A percentile compares a stretch with the other conserved stretches of the same genome.
phyloP scores from a whole-genome alignment of 2,329 filamentous ascomycete species.

The Erysiphe neolycopersici region DNA sequence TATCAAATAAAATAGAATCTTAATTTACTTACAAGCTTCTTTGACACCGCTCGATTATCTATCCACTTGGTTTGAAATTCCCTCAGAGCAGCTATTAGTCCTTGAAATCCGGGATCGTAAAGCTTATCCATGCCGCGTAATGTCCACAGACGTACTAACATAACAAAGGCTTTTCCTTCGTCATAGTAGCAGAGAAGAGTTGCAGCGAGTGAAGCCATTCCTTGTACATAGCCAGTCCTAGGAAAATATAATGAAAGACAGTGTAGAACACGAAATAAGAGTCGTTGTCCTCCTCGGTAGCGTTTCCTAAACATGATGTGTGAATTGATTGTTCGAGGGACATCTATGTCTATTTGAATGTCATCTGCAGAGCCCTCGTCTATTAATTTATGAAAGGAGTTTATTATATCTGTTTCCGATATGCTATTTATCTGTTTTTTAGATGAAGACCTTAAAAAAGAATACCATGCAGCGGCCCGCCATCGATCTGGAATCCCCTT shows the following conservation, averaged over 20 bases:
- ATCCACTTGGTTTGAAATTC: conserved; percentile 78
- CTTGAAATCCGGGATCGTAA: conserved; percentile 61
- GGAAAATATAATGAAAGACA: conserved; percentile 77
- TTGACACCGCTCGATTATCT: conserved; percentile 45
- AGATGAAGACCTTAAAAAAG: conserved; percentile 60
- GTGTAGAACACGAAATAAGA: conserved; percentile 81
- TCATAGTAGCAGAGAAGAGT: conserved; percentile 93
- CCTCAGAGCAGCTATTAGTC: conserved; percentile 59
- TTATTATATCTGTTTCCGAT: conserved; percentile 44
- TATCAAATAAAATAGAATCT: not conserved
- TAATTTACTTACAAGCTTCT: conserved; percentile 41
- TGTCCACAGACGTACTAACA: conserved; percentile 88
- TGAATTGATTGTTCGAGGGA: conserved; percentile 76
- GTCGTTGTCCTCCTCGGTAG: conserved; percentile 73
- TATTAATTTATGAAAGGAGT: conserved; percentile 46
- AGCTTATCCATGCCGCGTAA: conserved; percentile 63
- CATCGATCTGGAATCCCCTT: conserved; percentile 94
- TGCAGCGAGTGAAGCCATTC: conserved; percentile 82
- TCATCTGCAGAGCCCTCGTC: conserved; percentile 60
- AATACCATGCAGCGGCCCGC: conserved; percentile 83
- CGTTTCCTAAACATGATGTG: conserved; percentile 93
- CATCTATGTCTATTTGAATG: conserved; percentile 89
- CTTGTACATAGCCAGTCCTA: conserved; percentile 83
- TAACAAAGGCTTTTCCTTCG: conserved; percentile 80
- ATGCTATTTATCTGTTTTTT: conserved; percentile 32